Base-by-base conservation (phyloP, 129 eudicot genomes). In the Rutidosis leptorrhynchoides region DNA sequence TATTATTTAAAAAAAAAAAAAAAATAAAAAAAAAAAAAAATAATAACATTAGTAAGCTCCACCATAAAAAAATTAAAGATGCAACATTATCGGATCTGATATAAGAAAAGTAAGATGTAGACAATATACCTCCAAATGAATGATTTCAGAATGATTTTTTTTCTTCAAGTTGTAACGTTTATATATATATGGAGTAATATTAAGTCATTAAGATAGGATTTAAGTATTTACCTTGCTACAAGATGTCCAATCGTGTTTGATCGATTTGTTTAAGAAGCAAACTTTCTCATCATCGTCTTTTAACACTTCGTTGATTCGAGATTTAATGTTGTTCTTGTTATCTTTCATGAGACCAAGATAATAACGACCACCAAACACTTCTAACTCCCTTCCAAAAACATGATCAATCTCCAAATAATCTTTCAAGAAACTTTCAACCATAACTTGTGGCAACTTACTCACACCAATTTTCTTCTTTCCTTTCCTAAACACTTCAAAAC, bases 371-470 rank as follows among this genome's bases (percentile, higher is more conserved):
- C 80, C 49, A 54, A 58, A 70, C n/a, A 77, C 85, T 42, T 71
- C 70, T 3, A 90, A 68, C 21, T 87, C 87, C 19, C 80, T 84
- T 30, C 92, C 97, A 64, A 78, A 22, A 20, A 87, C 95, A 71
- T 52, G 23, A 52, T 90, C 92, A 55, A 84, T 62, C 64, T 80
- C 83, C 72, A 90, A 64, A 74, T 84, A 87, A 59, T 90, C 95
- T 61, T 40, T 90, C 74, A 90, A 82, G 66, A 90, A 90, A 62
- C 92, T 58, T 29, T 90, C 92, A 28, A 90, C 85, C 97, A 87
- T 87, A 0, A 87, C 87, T 40, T 54, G 81, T 70, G 97, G 97
- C 84, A 87, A 43, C 61, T 78, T 74, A 59, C 78, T 88, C 1
- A 88, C 84, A 45, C 84, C 96, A 56, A 88, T 74, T 49, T 51